These are phyloP conservation scores for Starmerella apis DNA, from an alignment of 805 yeast genomes.

Conservation along the genomic window DNA sequence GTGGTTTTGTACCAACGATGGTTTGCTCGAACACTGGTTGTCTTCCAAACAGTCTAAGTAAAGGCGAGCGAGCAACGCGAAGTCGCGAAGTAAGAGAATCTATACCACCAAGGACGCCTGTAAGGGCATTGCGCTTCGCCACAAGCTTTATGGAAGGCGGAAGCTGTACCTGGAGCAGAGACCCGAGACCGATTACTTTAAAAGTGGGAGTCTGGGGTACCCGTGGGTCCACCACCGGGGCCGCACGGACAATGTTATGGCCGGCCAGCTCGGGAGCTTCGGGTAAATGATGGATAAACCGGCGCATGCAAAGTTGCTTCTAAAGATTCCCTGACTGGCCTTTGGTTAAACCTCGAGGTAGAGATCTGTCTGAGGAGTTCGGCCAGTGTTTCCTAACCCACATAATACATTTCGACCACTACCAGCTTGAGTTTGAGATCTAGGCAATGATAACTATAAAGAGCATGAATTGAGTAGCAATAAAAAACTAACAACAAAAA, in stretches of 20 bases:
- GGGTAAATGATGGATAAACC: slow-evolving; percentile 22
- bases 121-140: slow-evolving; percentile 22
- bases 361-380: not conserved
- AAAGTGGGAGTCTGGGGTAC: slow-evolving; percentile 19
- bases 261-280: slow-evolving; percentile 24
- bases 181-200: slow-evolving; percentile 55
- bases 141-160: slow-evolving; percentile 32
- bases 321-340: not conserved
- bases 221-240: slow-evolving; percentile 23
- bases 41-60: slow-evolving; percentile 19
- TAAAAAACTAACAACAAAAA: too few relatives aligned
- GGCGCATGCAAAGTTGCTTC: slow-evolving; percentile 4
- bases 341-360: too few relatives aligned
- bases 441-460: too few relatives aligned
- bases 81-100: slow-evolving; percentile 18
- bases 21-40: slow-evolving; percentile 25
- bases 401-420: not conserved
- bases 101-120: slow-evolving; percentile 22
- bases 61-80: slow-evolving; percentile 15
- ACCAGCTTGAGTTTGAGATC: not conserved
- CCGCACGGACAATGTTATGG: slow-evolving; percentile 18
- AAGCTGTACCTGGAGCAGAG: slow-evolving; percentile 80
- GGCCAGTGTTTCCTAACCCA: not conserved
- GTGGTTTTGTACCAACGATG: slow-evolving; percentile 21
- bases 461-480: too few relatives aligned